Percentiles rank a stretch among this genome's conserved stretches.
phyloP scores from a whole-genome alignment of 176 grass and related monocot species.

The Saccharum spontaneum region DNA sequence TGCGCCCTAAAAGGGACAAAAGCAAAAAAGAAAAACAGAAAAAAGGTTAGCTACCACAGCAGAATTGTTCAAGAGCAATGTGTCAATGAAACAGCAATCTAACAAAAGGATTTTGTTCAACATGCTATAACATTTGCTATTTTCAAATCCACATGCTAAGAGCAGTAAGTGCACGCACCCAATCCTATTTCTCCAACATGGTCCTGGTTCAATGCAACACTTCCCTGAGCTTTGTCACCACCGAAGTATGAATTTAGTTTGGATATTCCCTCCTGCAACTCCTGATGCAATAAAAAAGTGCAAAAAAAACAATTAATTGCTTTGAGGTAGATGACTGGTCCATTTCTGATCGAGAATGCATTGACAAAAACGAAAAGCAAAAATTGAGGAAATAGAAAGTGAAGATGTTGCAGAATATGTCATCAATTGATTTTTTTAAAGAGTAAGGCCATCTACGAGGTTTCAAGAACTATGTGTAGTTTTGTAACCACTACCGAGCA shows the following conservation, averaged over 20 bases:
- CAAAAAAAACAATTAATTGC: constrained; percentile 6
- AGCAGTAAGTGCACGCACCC: constrained; percentile 41
- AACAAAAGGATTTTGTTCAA: not conserved
- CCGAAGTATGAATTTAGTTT: constrained; percentile 78
- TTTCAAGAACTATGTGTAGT: not conserved
- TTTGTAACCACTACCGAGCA: not conserved
- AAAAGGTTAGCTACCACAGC: not conserved
- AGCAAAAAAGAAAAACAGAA: not conserved
- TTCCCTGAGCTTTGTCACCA: constrained; percentile 35
- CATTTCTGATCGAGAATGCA: not conserved
- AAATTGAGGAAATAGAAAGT: not conserved
- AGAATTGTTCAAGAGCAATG: not conserved
- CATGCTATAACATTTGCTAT: not conserved
- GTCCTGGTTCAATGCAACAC: constrained; percentile 68
- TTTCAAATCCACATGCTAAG: not conserved
- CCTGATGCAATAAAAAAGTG: constrained; percentile 33
- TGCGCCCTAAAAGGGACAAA: constrained; percentile 54
- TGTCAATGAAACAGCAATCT: not conserved
- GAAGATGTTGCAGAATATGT: not conserved
- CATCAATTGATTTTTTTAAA: not conserved
- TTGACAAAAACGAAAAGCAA: not conserved
- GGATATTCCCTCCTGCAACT: constrained; percentile 59
- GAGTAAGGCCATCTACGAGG: not conserved
- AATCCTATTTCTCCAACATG: constrained; percentile 64
- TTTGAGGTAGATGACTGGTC: not conserved